Conservation (phyloP, 2,329 filamentous ascomycete species). For the Hypoxylon rubiginosum region DNA sequence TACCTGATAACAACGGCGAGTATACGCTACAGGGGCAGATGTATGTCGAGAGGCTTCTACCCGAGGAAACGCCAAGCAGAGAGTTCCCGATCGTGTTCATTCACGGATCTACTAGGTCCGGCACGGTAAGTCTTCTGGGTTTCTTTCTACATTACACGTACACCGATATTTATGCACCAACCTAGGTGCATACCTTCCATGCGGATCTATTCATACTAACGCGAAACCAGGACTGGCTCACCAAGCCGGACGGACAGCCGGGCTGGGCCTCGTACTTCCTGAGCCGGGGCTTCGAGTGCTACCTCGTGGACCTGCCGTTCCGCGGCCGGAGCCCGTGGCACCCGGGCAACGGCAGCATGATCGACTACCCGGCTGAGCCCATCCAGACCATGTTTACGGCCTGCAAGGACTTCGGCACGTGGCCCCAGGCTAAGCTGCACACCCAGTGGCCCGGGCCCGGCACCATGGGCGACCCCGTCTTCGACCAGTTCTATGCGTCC, state of each 20-base stretch:
- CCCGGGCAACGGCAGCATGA: conserved; percentile 49
- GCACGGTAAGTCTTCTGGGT: conserved; percentile 50
- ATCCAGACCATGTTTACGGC: conserved; percentile 57
- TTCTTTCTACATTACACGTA: no score
- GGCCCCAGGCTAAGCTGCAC: conserved; percentile 57
- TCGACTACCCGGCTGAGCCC: conserved; percentile 52
- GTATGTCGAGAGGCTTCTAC: conserved; percentile 63
- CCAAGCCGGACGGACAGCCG: conserved; percentile 60
- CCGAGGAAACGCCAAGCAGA: conserved; percentile 52
- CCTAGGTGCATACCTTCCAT: neutral
- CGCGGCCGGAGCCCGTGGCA: conserved; percentile 61
- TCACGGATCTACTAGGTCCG: conserved; percentile 59
- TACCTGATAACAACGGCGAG: conserved; percentile 47
- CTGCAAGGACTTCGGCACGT: conserved; percentile 50
- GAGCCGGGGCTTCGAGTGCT: conserved; percentile 60
- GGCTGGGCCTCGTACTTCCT: conserved; percentile 65
- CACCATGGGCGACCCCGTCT: conserved; percentile 55
- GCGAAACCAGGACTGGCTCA: conserved; percentile 57
- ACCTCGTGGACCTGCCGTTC: conserved; percentile 61
- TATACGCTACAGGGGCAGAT: conserved; percentile 59
- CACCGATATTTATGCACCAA: conserved; percentile 6
- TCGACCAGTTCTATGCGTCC: conserved; percentile 59
- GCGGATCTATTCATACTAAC: conserved; percentile 5
- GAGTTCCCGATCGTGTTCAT: conserved; percentile 58
- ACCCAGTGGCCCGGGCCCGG: conserved; percentile 61